Percentiles rank a stretch among this genome's conserved stretches.
Evolutionary conservation across 441 rosid species (phyloP).

Genomic region (Brassica balearica): DNA sequence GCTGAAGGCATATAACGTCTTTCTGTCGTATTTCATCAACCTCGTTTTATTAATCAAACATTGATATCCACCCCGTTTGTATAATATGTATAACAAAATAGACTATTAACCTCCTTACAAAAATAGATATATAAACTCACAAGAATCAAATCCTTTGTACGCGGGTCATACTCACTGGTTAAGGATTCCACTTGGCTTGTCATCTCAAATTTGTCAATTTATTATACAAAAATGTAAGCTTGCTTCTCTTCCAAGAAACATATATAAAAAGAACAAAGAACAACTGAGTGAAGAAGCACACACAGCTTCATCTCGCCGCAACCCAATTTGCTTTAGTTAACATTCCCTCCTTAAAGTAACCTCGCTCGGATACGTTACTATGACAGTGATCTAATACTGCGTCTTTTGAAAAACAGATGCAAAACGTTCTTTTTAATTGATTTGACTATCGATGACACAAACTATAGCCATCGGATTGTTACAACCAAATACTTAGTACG

Average conservation of each 20-base stretch:
- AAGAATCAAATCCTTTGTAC: slow-evolving; percentile 39
- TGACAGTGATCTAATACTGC: slow-evolving; percentile 8
- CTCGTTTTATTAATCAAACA: slow-evolving; percentile 1
- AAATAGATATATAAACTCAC: slow-evolving; percentile 15
- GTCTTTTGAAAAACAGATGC: slow-evolving; percentile 12
- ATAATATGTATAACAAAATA: slow-evolving; percentile 14
- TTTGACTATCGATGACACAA: slow-evolving; percentile 17
- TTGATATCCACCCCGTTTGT: neutral
- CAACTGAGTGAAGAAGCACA: slow-evolving; percentile 18
- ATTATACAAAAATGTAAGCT: slow-evolving; percentile 25
- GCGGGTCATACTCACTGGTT: slow-evolving; percentile 40
- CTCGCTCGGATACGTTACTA: slow-evolving; percentile 23
- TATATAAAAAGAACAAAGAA: slow-evolving; percentile 32
- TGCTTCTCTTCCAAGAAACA: slow-evolving; percentile 41
- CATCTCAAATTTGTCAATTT: slow-evolving; percentile 36
- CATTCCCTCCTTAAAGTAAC: slow-evolving; percentile 35
- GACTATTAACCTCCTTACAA: slow-evolving; percentile 3
- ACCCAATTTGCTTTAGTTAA: slow-evolving; percentile 35
- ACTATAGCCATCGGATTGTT: slow-evolving; percentile 6
- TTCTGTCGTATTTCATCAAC: neutral
- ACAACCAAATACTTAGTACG: slow-evolving; percentile 3
- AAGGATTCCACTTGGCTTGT: slow-evolving; percentile 38
- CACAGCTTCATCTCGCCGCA: slow-evolving; percentile 45
- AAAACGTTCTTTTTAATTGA: slow-evolving; percentile 3
- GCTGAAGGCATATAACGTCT: neutral